Evolutionary conservation across 169 alveolate species (phyloP).

Genomic region (Babesia divergens): DNA sequence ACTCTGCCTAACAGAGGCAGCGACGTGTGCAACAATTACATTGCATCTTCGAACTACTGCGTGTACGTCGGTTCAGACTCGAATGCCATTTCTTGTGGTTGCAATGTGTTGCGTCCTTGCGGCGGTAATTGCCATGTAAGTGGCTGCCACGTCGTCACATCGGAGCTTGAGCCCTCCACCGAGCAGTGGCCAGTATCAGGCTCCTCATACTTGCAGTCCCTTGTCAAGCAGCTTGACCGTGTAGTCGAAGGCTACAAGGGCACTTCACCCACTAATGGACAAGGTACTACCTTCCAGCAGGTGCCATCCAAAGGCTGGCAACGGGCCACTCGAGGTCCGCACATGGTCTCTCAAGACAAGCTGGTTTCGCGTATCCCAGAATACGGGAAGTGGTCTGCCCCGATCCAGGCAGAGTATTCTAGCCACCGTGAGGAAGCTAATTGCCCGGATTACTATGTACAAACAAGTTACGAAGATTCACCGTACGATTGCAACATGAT

Average conservation of each 20-base stretch:
- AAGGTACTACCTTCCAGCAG: not conserved
- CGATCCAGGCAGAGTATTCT: not conserved
- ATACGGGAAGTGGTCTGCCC: not conserved
- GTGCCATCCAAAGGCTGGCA: not conserved
- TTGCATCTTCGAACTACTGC: conserved; percentile 43
- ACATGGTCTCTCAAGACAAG: not conserved
- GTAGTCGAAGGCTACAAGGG: conserved; percentile 21
- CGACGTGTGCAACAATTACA: not conserved
- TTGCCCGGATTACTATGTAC: conserved; percentile 23
- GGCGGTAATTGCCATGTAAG: conserved; percentile 56
- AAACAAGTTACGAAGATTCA: conserved; percentile 36
- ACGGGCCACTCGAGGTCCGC: not conserved
- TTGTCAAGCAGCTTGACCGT: conserved; percentile 33
- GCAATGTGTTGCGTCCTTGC: conserved; percentile 31
- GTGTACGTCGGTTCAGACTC: conserved; percentile 60
- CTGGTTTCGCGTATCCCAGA: not conserved
- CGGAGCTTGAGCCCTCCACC: conserved; percentile 56
- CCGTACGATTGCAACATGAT: conserved; percentile 19
- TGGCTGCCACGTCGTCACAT: conserved; percentile 43
- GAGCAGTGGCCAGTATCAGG: conserved; percentile 59
- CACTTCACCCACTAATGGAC: not conserved
- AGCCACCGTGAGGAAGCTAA: not conserved
- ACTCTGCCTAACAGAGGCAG: conserved; percentile 19
- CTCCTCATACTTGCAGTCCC: conserved; percentile 44
- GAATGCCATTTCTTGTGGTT: conserved; percentile 31